phyloP scores from a whole-genome alignment of 257 asterid genomes.

The Plantago ovata region DNA sequence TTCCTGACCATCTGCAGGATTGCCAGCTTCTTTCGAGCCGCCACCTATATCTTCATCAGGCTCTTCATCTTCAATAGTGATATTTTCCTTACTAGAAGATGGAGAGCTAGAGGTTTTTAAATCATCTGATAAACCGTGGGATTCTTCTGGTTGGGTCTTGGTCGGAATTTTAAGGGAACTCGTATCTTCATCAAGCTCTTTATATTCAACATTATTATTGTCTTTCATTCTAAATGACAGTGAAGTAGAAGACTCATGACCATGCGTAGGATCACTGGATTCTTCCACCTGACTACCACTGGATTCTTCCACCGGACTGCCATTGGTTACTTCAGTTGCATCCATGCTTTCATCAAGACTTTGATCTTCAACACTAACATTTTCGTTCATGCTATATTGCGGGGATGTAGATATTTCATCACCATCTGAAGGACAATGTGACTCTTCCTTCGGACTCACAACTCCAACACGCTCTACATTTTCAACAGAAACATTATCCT shows the following conservation, averaged over 20 bases:
- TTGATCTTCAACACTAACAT: slow-evolving; percentile 19
- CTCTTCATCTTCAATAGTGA: too few species aligned
- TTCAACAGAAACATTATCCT: slow-evolving; percentile 22
- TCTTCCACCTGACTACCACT: too few species aligned
- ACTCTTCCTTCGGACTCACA: slow-evolving; percentile 27
- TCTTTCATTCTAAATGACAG: background rate
- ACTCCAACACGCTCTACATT: slow-evolving; percentile 27
- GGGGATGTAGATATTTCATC: background rate
- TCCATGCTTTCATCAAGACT: slow-evolving; percentile 28
- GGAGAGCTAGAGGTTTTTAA: too few species aligned
- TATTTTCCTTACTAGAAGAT: too few species aligned
- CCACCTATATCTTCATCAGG: too few species aligned
- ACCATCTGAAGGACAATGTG: slow-evolving; percentile 21
- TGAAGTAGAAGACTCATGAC: too few species aligned
- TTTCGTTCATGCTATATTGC: slow-evolving; percentile 22
- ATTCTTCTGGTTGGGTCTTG: too few species aligned
- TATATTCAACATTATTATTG: background rate
- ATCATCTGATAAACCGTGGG: too few species aligned
- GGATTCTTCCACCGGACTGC: slow-evolving; percentile 28
- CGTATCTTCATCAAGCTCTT: slow-evolving; percentile 1
- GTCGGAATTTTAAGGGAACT: too few species aligned
- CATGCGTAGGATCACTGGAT: too few species aligned
- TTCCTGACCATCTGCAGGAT: background rate
- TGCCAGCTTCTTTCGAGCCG: too few species aligned
- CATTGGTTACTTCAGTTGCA: slow-evolving; percentile 16